Base-by-base conservation (phyloP, 495 filamentous ascomycete genomes). In the Penicillium maclennaniae region DNA sequence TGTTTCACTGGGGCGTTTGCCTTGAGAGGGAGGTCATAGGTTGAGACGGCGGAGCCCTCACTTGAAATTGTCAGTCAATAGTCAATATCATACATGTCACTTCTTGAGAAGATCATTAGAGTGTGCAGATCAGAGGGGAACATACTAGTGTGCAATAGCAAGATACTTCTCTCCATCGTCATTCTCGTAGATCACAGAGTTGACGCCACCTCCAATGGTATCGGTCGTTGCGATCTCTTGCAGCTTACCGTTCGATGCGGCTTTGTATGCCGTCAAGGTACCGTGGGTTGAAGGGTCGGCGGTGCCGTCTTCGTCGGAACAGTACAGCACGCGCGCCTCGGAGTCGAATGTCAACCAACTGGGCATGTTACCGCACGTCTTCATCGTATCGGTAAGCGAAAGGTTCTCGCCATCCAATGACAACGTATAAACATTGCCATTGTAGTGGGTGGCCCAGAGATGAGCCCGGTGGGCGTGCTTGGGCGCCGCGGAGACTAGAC, bases 401-500 rank as follows among this genome's bases (percentile, higher is more conserved):
- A 77, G 68, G 39, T 76, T 49, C 34, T 60, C 47, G 43, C 51
- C 43, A 27, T 60, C 65, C 40, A 85, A 73, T 42, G 71, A 63
- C 19, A 86, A 72, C 14, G 78, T 76, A 52, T 81, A 81, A 57
- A 86, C 65, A 28, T 69, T 74, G 42, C 83, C 83, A 47, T 70
- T 70, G 73, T 87, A 87, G 21, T 83, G 83, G 12, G 81, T 75
- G 52, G 78, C 80, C 68, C 79, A 85, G 62, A 87, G 71, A 55
- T 20, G 26, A 53, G 39, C 9, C 19, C 12, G 17, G 60, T 6
- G 43, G 16, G 34, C 20, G 28, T 17, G 31, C 44, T 10, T 44
- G 41, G 41, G 19, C 17, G 34, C 41, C 15, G 41, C 39, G 39
- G 31, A 43, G 14, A 16, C 38, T 4, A 40, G 38, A 16, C 16